Base-by-base conservation (phyloP, 2,329 filamentous ascomycete genomes). In the Colletotrichum tabaci region DNA sequence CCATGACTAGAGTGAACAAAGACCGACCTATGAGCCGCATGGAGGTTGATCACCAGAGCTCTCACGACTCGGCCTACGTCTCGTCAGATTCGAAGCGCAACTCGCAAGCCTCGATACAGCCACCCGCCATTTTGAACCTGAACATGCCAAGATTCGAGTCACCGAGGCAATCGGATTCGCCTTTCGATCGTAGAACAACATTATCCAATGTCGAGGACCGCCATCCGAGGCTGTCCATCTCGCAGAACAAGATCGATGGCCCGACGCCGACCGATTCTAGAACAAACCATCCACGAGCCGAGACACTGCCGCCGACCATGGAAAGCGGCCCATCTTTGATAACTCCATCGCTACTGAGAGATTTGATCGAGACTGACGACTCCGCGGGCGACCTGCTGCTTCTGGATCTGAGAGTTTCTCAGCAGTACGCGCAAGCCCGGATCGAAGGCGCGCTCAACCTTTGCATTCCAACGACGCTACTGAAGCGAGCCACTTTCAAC, bases 401-500 rank as follows among this genome's bases (percentile, higher is more conserved):
- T 1, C 84, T 99, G 5, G 96, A 99, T 79, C 88, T 98, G 26
- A 90, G 96, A 49, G 95, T 97, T 0, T 94, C 92, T 38, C 94
- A 95, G 23, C 94, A 96, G 75, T 98, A 93, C 78, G 88, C 91
- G 0, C 87, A 89, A 56, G 91, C 93, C 26, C 90, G 93, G 40
- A 93, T 98, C 66, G 84, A 87, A 61, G 92, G 92, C n/a, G 94
- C 96, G 0, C 83, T 99, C 42, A 98, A 97, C 79, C 85, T 99
- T 6, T 98, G 96, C 79, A 97, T 98, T 72, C 96, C 96, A 0
- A 98, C 96, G 0, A 98, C 96, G 0, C 84, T 99, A 16, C 84
- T 99, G 21, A 98, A 98, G 82, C 88, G 96, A 61, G 92, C 94
- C 0, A 97, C 95, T 0, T 98, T 97, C 82, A 96, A 96, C 76